phyloP scores from a whole-genome alignment of 2,329 filamentous ascomycete genomes.

The Xylariaceae sp. region DNA sequence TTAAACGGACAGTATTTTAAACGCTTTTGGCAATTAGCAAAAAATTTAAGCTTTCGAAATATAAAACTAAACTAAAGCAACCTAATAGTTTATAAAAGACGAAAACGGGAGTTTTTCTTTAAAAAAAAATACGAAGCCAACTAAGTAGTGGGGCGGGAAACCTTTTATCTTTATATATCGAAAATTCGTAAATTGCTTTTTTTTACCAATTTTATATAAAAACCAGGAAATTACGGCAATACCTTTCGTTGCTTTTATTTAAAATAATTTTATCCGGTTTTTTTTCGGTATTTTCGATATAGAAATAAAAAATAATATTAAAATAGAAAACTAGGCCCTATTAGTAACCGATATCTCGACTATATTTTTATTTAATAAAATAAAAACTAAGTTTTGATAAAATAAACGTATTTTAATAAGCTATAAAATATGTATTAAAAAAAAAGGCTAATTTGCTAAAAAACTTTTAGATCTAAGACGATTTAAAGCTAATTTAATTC shows the following conservation, averaged over 20 bases:
- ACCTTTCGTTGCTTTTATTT: background rate
- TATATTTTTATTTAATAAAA: background rate
- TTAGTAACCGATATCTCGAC: background rate
- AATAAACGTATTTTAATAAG: background rate
- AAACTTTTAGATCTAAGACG: background rate
- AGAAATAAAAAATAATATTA: background rate
- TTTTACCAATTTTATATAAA: background rate
- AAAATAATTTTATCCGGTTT: background rate
- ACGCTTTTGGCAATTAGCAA: background rate
- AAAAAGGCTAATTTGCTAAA: background rate
- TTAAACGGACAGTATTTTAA: background rate
- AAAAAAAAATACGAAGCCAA: background rate
- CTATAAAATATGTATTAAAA: background rate
- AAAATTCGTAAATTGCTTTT: background rate
- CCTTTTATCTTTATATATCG: background rate
- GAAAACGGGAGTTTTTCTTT: background rate
- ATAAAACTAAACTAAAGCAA: background rate
- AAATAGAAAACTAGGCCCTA: background rate
- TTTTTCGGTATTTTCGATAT: background rate
- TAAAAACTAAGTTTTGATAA: background rate
- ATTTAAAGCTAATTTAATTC: too few species aligned
- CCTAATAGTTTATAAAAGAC: background rate
- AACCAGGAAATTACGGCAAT: background rate
- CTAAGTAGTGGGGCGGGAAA: background rate
- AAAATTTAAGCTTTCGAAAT: background rate